phyloP scores from a whole-genome alignment of 169 alveolate genomes.

The Plasmodium gonderi region DNA sequence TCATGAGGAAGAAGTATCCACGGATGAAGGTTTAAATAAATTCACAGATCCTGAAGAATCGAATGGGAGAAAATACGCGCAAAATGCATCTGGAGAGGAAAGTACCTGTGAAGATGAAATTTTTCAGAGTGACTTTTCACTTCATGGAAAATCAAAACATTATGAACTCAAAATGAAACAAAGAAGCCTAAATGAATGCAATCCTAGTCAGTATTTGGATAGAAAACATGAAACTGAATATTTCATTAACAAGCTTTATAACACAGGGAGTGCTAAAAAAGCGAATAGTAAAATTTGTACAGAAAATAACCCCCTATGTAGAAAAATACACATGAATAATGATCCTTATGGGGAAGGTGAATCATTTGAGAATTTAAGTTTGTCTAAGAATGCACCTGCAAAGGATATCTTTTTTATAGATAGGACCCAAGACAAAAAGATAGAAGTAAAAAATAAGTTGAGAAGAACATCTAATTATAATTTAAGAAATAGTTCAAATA shows the following conservation, averaged over 20 bases:
- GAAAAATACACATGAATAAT: background rate
- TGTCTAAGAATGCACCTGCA: background rate
- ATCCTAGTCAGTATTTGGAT: background rate
- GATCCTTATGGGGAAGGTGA: background rate
- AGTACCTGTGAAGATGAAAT: background rate
- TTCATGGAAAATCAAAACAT: background rate
- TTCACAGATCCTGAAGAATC: background rate
- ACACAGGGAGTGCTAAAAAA: background rate
- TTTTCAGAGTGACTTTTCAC: background rate
- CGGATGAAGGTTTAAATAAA: background rate
- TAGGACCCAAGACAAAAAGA: background rate
- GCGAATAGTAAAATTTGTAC: background rate
- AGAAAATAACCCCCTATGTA: background rate
- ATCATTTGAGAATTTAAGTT: background rate
- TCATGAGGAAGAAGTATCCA: background rate
- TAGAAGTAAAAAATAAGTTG: background rate
- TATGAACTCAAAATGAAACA: no score
- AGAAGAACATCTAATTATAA: background rate
- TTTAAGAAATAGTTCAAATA: constrained; percentile 5
- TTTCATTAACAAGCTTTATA: background rate
- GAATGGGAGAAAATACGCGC: background rate
- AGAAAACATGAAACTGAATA: background rate
- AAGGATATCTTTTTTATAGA: background rate
- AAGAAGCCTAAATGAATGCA: background rate
- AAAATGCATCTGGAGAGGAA: background rate